Evolutionary conservation across 352 stramenopile genomes (phyloP).

Genomic region (Phytophthora chlamydospora): DNA sequence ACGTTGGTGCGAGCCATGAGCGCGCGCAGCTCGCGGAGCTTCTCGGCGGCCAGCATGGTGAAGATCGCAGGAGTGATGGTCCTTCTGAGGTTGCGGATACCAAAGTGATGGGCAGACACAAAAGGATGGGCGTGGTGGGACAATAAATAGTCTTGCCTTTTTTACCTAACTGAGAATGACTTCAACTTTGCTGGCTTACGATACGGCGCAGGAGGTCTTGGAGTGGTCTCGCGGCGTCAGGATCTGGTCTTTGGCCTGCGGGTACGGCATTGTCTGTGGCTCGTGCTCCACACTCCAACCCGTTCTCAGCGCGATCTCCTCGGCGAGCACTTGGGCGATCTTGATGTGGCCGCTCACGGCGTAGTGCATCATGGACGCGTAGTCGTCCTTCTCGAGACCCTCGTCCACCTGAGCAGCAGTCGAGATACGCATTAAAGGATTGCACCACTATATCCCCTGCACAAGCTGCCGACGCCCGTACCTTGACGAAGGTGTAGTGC

Average conservation of each 20-base stretch:
- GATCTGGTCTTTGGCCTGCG: constrained; percentile 81
- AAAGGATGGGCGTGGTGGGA: background rate
- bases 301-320: constrained; percentile 74
- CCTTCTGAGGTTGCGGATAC: constrained; percentile 8
- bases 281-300: constrained; percentile 64
- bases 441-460: background rate
- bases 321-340: constrained; percentile 72
- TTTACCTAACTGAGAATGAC: constrained; percentile 16
- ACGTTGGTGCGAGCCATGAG: constrained; percentile 71
- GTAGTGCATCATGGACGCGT: constrained; percentile 84
- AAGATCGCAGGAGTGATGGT: background rate
- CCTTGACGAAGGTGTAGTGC: constrained; percentile 84
- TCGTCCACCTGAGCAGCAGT: constrained; percentile 55
- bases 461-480: constrained; percentile 22
- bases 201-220: constrained; percentile 45
- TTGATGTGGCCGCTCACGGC: constrained; percentile 85
- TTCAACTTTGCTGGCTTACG: constrained; percentile 37
- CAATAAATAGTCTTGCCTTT: constrained; percentile 45
- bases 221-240: constrained; percentile 65
- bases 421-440: too few relatives aligned
- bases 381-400: constrained; percentile 68
- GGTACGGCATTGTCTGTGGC: constrained; percentile 75
- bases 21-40: constrained; percentile 65
- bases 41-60: constrained; percentile 55
- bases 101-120: constrained; percentile 16